These are phyloP conservation scores for Lepiota venenata DNA, from an alignment of 768 basidiomycete species.

Conservation along the genomic window DNA sequence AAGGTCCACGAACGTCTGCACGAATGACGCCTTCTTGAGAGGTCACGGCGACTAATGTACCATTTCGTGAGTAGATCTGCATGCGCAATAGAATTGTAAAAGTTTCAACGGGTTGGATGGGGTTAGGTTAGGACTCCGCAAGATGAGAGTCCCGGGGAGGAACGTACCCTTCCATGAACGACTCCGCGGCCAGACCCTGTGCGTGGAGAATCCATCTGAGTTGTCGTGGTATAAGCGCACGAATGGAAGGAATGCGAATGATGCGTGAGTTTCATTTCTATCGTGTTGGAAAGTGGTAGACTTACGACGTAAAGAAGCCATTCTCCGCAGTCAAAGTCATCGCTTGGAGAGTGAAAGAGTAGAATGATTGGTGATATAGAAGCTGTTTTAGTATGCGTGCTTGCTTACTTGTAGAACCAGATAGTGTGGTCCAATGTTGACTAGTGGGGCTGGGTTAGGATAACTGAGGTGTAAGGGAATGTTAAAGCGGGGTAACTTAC, in stretches of 20 bases:
- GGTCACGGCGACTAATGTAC: conserved; percentile 68
- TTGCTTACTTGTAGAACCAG: conserved; percentile 69
- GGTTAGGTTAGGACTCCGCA: neutral
- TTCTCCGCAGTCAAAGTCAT: conserved; percentile 74
- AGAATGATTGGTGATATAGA: neutral
- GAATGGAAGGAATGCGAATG: conserved; percentile 5
- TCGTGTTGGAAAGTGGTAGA: conserved; percentile 1
- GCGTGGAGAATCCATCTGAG: conserved; percentile 60
- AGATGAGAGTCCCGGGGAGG: neutral
- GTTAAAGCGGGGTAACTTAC: conserved; percentile 35
- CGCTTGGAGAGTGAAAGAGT: conserved; percentile 32
- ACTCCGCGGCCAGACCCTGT: conserved; percentile 65
- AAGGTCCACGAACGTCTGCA: conserved; percentile 46
- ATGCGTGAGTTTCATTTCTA: conserved; percentile 12
- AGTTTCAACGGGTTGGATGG: neutral
- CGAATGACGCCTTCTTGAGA: conserved; percentile 81
- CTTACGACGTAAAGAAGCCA: conserved; percentile 78
- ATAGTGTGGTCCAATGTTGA: conserved; percentile 79
- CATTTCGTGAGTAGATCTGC: conserved; percentile 67
- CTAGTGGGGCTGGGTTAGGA: conserved; percentile 26
- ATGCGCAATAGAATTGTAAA: conserved; percentile 2
- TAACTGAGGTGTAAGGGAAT: neutral
- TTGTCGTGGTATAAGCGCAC: neutral
- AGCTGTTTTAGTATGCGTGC: neutral
- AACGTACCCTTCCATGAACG: conserved; percentile 64